Percentiles rank a stretch among this genome's conserved stretches.
phyloP scores from a whole-genome alignment of 148 eudicot species.

The Nepenthes gracilis region DNA sequence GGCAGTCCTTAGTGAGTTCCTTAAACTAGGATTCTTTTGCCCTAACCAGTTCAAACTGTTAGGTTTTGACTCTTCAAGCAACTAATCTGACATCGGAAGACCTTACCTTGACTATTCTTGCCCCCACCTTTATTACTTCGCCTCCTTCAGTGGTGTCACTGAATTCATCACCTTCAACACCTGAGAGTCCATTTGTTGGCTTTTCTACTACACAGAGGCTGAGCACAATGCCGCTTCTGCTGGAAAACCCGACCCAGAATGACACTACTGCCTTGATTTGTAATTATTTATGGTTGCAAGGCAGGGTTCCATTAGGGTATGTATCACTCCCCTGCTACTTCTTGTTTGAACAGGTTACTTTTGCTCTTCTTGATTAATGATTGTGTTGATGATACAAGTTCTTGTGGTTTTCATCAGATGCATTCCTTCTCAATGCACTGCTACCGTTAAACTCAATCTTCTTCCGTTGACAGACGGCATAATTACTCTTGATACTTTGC shows the following conservation, averaged over 20 bases:
- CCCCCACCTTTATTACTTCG: conserved; percentile 75
- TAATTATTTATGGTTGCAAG: conserved; percentile 91
- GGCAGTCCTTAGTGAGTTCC: background rate
- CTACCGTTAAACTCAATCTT: conserved; percentile 88
- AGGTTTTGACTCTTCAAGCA: conserved; percentile 97
- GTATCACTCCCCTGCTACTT: conserved; percentile 1
- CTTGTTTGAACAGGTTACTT: background rate
- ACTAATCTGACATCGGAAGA: conserved; percentile 86
- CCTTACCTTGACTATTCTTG: conserved; percentile 79
- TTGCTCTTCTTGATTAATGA: background rate
- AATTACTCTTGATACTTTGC: conserved; percentile 87
- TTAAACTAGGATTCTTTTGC: background rate
- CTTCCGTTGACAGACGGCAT: conserved; percentile 95
- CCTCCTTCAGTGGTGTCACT: conserved; percentile 79
- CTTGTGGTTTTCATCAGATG: conserved; percentile 40
- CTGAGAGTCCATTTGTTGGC: conserved; percentile 38
- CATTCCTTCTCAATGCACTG: conserved; percentile 81
- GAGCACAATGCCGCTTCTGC: conserved; percentile 22
- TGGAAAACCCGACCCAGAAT: conserved; percentile 23
- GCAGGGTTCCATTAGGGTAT: conserved; percentile 95
- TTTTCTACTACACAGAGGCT: conserved; percentile 27
- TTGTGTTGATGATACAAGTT: background rate
- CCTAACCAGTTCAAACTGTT: conserved; percentile 17
- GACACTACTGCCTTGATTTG: conserved; percentile 59
- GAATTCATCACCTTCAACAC: conserved; percentile 55